These are phyloP conservation scores for Macrocystidia cucumis DNA, from an alignment of 1,284 basidiomycete genomes.

Conservation along the genomic window DNA sequence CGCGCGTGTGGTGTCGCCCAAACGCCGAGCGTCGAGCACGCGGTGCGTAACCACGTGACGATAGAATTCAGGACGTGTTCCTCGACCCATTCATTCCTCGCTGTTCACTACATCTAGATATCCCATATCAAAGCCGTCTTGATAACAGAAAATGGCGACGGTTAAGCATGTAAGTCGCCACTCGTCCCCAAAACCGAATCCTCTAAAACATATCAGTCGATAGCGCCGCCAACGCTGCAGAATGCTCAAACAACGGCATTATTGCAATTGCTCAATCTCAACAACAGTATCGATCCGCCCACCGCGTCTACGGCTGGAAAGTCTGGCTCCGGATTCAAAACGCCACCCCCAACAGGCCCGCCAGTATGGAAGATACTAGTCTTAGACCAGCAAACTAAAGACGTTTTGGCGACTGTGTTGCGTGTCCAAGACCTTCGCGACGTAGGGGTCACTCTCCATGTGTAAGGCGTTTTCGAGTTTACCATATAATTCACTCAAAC, in stretches of 20 bases:
- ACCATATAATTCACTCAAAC: too few species aligned
- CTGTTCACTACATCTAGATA: too few species aligned
- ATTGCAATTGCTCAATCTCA: slow-evolving; percentile 57
- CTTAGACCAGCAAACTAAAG: slow-evolving; percentile 92
- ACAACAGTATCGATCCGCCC: slow-evolving; percentile 36
- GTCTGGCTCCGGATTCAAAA: slow-evolving; percentile 32
- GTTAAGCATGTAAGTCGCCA: too few species aligned
- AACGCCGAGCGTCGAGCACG: too few species aligned
- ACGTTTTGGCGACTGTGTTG: slow-evolving; percentile 91
- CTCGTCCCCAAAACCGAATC: too few species aligned
- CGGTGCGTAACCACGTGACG: too few species aligned
- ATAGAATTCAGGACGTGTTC: too few species aligned
- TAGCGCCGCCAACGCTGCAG: slow-evolving; percentile 49
- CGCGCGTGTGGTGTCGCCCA: too few species aligned
- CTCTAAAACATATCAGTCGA: too few species aligned
- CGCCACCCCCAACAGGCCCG: slow-evolving; percentile 51
- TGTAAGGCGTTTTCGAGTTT: slow-evolving; percentile 38
- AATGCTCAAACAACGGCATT: slow-evolving; percentile 75
- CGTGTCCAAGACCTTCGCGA: slow-evolving; percentile 96
- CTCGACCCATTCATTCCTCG: too few species aligned
- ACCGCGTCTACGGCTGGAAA: slow-evolving; percentile 27
- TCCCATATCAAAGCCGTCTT: too few species aligned
- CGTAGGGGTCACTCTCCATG: slow-evolving; percentile 94
- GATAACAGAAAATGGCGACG: too few species aligned
- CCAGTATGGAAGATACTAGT: slow-evolving; percentile 97